Conservation (phyloP, 1,284 basidiomycete species). For the Phenoliferia sp. region DNA sequence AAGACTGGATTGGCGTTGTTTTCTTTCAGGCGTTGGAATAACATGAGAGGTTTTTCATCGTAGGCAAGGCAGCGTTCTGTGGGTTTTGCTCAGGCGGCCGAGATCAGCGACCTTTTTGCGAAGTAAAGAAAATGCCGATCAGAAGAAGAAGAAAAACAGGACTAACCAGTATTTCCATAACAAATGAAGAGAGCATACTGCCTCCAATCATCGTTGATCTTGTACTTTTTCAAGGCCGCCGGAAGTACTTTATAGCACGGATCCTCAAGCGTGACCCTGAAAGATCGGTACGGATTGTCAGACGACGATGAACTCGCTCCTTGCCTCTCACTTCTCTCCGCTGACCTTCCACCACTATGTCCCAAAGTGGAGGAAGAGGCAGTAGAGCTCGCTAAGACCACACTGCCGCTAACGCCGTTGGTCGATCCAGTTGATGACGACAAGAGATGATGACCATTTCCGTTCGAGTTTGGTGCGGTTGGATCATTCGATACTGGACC, state of each 20-base stretch:
- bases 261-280: slow-evolving; percentile 73
- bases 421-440: slow-evolving; percentile 1
- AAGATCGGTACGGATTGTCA: slow-evolving; percentile 47
- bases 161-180: slow-evolving; percentile 79
- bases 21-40: slow-evolving; percentile 97
- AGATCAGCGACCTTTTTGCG: too few relatives aligned
- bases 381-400: background rate
- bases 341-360: too few relatives aligned
- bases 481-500: background rate
- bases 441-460: too few relatives aligned
- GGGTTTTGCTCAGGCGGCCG: too few relatives aligned
- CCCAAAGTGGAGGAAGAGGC: background rate
- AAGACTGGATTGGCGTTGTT: slow-evolving; percentile 96
- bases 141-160: background rate
- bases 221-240: slow-evolving; percentile 96
- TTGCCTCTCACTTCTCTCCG: slow-evolving; percentile 25
- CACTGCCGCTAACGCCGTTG: background rate
- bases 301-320: slow-evolving; percentile 37
- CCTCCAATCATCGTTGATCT: slow-evolving; percentile 98
- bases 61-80: slow-evolving; percentile 91
- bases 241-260: slow-evolving; percentile 97
- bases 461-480: too few relatives aligned
- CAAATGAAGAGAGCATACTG: slow-evolving; percentile 99
- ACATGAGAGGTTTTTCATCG: slow-evolving; percentile 92
- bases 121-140: slow-evolving; percentile 4